phyloP scores from a whole-genome alignment of 139 green algal genomes.

The Deuterostichococcus epilithicus region DNA sequence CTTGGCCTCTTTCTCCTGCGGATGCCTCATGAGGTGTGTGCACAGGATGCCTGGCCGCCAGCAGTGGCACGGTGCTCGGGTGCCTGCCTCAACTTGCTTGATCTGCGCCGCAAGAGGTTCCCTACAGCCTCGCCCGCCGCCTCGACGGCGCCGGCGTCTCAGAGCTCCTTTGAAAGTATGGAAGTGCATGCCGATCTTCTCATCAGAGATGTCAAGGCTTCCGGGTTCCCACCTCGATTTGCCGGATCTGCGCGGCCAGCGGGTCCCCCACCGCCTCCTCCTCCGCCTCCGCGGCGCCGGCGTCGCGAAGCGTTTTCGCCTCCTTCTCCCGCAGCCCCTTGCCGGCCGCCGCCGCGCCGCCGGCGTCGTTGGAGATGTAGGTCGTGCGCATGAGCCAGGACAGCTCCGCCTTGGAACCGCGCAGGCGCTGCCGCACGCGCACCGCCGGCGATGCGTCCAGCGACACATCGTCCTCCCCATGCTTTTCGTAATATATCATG shows the following conservation, averaged over 20 bases:
- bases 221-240: conserved; percentile 33
- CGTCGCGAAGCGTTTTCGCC: conserved; percentile 9
- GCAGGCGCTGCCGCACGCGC: conserved; percentile 5
- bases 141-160: no score
- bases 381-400: conserved; percentile 68
- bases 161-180: no score
- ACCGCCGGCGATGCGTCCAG: neutral
- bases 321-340: neutral
- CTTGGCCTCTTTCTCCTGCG: no score
- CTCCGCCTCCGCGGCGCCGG: neutral
- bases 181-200: no score
- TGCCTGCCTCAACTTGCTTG: no score
- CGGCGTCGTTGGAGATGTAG: conserved; percentile 50
- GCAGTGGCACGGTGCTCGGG: no score
- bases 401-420: conserved; percentile 22
- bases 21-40: no score
- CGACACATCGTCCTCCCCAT: neutral
- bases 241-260: conserved; percentile 22
- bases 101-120: no score
- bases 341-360: neutral
- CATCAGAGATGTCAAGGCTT: neutral
- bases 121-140: no score
- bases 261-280: conserved; percentile 6
- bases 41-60: no score
- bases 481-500: no score